Conservation (phyloP, 2,329 filamentous ascomycete species). For the Aspergillus sp. region DNA sequence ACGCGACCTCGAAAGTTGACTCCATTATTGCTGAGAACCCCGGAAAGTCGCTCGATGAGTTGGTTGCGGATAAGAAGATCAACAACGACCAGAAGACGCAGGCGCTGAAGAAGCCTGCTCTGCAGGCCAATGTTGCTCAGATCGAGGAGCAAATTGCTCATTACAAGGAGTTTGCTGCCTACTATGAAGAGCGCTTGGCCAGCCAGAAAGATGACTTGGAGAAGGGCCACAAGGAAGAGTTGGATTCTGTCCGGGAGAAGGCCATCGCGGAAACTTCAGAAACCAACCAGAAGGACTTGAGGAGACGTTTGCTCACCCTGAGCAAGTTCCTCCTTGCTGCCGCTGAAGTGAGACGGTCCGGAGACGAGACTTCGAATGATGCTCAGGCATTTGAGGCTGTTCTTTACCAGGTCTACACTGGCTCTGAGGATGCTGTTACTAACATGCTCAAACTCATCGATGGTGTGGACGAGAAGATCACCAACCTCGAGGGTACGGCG, state of each 20-base stretch:
- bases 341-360: constrained; percentile 53
- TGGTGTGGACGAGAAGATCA: constrained; percentile 52
- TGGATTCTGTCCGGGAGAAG: constrained; percentile 48
- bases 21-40: constrained; percentile 55
- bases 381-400: constrained; percentile 59
- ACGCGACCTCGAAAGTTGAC: constrained; percentile 54
- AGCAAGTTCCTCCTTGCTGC: constrained; percentile 58
- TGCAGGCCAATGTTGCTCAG: constrained; percentile 51
- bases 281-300: constrained; percentile 42
- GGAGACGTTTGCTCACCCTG: constrained; percentile 51
- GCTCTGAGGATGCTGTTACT: constrained; percentile 52
- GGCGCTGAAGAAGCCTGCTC: constrained; percentile 54
- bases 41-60: constrained; percentile 54
- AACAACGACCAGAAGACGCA: constrained; percentile 60
- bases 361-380: constrained; percentile 52
- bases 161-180: constrained; percentile 54
- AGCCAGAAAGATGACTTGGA: constrained; percentile 52
- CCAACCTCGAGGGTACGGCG: constrained; percentile 48
- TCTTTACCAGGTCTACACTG: constrained; percentile 57
- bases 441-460: constrained; percentile 56
- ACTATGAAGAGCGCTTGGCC: constrained; percentile 50
- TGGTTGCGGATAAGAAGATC: constrained; percentile 57
- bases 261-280: constrained; percentile 44
- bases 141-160: constrained; percentile 56
- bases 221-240: constrained; percentile 49